Evolutionary conservation across 2,329 filamentous ascomycete species (phyloP).

Genomic region (Trichophyton simii): DNA sequence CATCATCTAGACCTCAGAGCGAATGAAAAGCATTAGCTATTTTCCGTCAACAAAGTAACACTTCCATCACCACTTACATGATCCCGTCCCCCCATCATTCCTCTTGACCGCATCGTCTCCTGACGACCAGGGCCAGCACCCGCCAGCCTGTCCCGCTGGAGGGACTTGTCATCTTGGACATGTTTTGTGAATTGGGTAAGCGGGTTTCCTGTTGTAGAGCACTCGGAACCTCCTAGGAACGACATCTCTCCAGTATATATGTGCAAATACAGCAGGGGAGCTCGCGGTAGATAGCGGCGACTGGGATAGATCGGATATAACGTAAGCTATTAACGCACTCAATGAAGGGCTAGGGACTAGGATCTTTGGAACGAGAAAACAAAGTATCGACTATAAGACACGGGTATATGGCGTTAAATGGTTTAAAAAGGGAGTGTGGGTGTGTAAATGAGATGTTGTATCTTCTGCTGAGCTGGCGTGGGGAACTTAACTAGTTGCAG

Average conservation of each 20-base stretch:
- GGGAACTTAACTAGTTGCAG: not conserved
- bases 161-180: constrained; percentile 86
- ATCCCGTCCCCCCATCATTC: constrained; percentile 58
- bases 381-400: not conserved
- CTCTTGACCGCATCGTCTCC: constrained; percentile 64
- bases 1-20: constrained; percentile 55
- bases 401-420: not conserved
- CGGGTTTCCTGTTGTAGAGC: constrained; percentile 90
- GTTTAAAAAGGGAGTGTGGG: not conserved
- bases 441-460: not conserved
- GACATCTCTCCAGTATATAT: constrained; percentile 52
- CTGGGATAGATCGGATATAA: not conserved
- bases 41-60: constrained; percentile 13
- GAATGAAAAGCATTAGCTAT: not conserved
- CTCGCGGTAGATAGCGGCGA: not conserved
- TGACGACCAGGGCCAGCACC: constrained; percentile 59
- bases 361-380: not conserved
- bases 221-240: constrained; percentile 90
- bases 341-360: not conserved
- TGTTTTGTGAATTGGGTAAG: constrained; percentile 97
- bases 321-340: not conserved
- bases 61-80: constrained; percentile 38
- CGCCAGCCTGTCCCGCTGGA: constrained; percentile 80
- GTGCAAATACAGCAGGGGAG: not conserved
- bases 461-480: not conserved